Base-by-base conservation (phyloP, 768 basidiomycete genomes). In the Tephrocybe sp. region DNA sequence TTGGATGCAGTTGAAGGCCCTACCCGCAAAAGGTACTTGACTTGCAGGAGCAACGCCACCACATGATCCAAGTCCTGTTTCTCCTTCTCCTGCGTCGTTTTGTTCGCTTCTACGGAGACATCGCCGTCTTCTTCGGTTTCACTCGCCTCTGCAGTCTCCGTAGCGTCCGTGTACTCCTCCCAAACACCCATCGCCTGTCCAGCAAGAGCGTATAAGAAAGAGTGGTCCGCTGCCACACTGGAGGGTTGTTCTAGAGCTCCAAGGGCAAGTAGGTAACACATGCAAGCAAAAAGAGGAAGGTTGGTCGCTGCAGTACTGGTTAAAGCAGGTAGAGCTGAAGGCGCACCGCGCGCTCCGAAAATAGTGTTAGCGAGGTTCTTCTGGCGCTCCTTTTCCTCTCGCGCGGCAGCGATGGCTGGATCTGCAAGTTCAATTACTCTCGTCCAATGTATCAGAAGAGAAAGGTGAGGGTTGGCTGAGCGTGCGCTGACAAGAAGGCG, bases 251-350 rank as follows among this genome's bases (percentile, higher is more conserved):
- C 57, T 9, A 60, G 32, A 0, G 78, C 77, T 24, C 84, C 87
- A 46, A 88, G 62, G 1, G 86, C 85, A 33, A 87, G 75, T 2
- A 78, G 73, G 1, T 80, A 81, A 43, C 79, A 78, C 38, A 80
- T 74, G 1, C 78, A 72, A 0, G 83, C 80, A 54, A 88, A 88
- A 60, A 88, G 79, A 8, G 74, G 66, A 56, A 80, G 53, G 18
- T 62, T 60, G 24, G 43, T 41, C 33, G 23, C 40, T 26, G 33
- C 25, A 26, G 11, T 25, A 58, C 25, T 26, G 15, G 32, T 14
- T 10, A 44, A 24, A 4, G n/a, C n/a, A 39, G 44, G 10, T 15
- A 50, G 1, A 4, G 49, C 39, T 11, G 34, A 28, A 4, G 42
- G 41, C 3, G 53, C 52, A 12, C 20, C 9, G 20, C 36, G 37